These are phyloP conservation scores for Nicotiana noctiflora DNA, from an alignment of 257 asterid genomes.

Conservation along the genomic window DNA sequence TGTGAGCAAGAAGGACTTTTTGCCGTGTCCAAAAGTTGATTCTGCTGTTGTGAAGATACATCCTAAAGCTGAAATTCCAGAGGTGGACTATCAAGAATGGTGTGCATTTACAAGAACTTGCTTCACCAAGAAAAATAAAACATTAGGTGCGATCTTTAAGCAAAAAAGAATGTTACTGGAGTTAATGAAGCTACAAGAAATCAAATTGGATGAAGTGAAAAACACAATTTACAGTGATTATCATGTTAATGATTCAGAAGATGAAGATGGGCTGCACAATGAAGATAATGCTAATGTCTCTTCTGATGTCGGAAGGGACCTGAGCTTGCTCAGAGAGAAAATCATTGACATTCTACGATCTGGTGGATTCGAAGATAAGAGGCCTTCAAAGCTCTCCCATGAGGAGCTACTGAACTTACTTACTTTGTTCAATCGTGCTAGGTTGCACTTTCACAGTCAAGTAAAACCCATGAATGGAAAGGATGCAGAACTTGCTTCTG, in stretches of 20 bases:
- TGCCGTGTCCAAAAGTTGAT: constrained; percentile 83
- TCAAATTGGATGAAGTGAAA: constrained; percentile 8
- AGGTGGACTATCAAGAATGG: constrained; percentile 75
- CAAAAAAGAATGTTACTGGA: constrained; percentile 73
- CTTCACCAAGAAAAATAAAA: constrained; percentile 76
- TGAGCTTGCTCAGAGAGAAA: constrained; percentile 40
- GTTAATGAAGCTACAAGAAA: constrained; percentile 42
- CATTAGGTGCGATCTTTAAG: constrained; percentile 83
- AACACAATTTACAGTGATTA: constrained; percentile 2
- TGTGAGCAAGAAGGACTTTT: constrained; percentile 84
- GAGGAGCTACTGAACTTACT: constrained; percentile 52
- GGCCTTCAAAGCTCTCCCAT: constrained; percentile 71
- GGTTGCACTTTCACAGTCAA: constrained; percentile 54
- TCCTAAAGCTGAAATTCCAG: constrained; percentile 52
- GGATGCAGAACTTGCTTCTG: constrained; percentile 21
- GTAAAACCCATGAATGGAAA: constrained; percentile 18
- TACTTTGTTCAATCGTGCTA: constrained; percentile 54
- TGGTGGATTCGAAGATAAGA: constrained; percentile 59
- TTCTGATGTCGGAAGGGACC: constrained; percentile 8
- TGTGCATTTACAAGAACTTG: constrained; percentile 80
- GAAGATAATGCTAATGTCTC: constrained; percentile 10
- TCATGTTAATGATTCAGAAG: constrained; percentile 18
- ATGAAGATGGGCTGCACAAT: constrained; percentile 18
- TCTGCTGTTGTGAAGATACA: constrained; percentile 68
- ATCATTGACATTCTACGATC: constrained; percentile 36